Conservation (phyloP, 2,329 filamentous ascomycete species). For the Epicoccum nigrum region DNA sequence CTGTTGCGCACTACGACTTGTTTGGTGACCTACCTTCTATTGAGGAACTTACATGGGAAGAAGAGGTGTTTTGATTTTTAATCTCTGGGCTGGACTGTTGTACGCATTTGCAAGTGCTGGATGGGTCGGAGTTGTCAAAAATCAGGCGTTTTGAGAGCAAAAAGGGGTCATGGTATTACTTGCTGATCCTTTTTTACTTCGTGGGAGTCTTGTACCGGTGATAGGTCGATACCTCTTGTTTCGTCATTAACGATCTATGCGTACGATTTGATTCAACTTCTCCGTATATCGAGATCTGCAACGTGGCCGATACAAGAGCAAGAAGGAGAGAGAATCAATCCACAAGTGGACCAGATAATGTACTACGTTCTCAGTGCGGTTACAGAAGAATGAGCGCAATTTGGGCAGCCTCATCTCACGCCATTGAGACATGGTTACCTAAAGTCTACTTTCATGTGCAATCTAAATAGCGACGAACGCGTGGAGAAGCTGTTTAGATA, state of each 20-base stretch:
- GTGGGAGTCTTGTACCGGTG: not conserved
- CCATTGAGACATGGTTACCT: too few relatives aligned
- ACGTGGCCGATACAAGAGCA: too few relatives aligned
- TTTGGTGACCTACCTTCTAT: not conserved
- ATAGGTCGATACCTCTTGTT: too few relatives aligned
- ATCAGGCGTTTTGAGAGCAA: conserved; percentile 4
- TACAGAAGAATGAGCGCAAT: too few relatives aligned
- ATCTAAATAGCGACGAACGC: too few relatives aligned
- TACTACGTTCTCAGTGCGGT: too few relatives aligned
- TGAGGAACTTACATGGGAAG: not conserved
- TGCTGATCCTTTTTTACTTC: not conserved
- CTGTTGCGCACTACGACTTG: not conserved
- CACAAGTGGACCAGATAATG: too few relatives aligned
- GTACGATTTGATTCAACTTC: not conserved
- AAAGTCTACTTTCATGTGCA: too few relatives aligned
- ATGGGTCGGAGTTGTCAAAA: not conserved
- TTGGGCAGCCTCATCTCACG: too few relatives aligned
- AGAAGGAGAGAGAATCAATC: too few relatives aligned
- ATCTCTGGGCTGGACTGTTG: not conserved
- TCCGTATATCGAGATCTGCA: too few relatives aligned
- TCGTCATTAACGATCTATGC: not conserved
- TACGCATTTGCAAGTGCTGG: not conserved
- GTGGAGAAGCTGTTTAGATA: too few relatives aligned
- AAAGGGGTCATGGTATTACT: not conserved
- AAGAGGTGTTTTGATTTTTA: not conserved